Evolutionary conservation across 495 filamentous ascomycete genomes (phyloP), one percentile per base, ranked within the genome.

Genomic region (Trichoderma orchidacearum): DNA sequence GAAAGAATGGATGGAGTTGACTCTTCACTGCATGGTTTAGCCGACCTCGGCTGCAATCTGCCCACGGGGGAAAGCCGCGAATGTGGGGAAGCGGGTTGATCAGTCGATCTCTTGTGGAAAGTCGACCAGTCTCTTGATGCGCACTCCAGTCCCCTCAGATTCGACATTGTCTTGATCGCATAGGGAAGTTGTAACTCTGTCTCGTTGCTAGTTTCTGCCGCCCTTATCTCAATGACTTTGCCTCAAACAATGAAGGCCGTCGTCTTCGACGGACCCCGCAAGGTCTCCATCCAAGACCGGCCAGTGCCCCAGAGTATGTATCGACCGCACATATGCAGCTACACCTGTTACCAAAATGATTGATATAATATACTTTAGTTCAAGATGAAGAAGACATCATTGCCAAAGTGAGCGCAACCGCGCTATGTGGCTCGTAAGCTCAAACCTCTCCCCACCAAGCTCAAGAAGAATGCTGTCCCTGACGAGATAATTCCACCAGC

Each of bases 351-450:
- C n/a, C 23, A 23, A 60, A 64, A 64, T 56, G 27, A 68, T 63
- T 50, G 51, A 58, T 76, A 72, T 69, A 34, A 32, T 5, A 54
- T n/a, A 45, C 17, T 70, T 51, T 71, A 64, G 81, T 96, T 55
- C 72, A 85, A 60, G 76, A 89, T 29, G 72, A 81, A 12, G 81
- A 76, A 54, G 92, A 96, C 70, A 78, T 90, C 55, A 81, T 97
- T 55, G 82, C 96, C 59, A 92, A 90, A 69, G 89, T 95, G 51
- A 77, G 78, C 54, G 85, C 87, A 63, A 89, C 90, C 15, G 92
- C 89, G 25, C 79, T 97, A 36, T 96, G 92, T 69, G 92, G 92
- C 61, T 90, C 87, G 90, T 91, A 71, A 66, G 81, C 75, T n/a
- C 53, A 31, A n/a, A 38, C 41, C 36, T 55, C 27, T 21, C 31